These are phyloP conservation scores for Blastocystis sp. DNA, from an alignment of 352 stramenopile species.

Conservation along the genomic window DNA sequence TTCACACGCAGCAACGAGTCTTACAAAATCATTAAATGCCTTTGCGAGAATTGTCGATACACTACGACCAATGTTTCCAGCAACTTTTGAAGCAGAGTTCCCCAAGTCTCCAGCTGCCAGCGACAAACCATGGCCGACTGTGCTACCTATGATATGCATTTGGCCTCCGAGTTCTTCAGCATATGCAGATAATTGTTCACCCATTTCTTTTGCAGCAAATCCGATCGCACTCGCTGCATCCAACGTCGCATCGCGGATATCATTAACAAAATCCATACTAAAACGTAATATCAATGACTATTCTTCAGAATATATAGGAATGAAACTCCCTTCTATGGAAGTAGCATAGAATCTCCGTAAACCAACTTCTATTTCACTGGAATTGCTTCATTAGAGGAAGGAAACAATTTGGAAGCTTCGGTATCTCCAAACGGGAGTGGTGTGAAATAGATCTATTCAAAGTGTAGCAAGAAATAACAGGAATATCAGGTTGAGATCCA, in stretches of 20 bases:
- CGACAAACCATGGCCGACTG: conserved; percentile 34
- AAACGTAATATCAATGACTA: neutral
- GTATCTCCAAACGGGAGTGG: too few species aligned
- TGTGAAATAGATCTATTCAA: too few species aligned
- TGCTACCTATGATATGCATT: conserved; percentile 35
- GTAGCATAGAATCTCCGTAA: too few species aligned
- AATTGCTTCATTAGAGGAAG: too few species aligned
- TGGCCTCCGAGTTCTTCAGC: conserved; percentile 33
- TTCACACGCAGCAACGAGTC: conserved; percentile 52
- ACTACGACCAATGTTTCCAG: conserved; percentile 22
- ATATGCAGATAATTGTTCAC: conserved; percentile 17
- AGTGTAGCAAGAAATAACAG: too few species aligned
- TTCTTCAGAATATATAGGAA: neutral
- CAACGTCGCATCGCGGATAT: conserved; percentile 47
- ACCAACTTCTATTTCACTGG: too few species aligned
- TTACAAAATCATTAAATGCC: conserved; percentile 57
- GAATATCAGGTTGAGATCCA: too few species aligned
- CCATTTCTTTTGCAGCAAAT: conserved; percentile 42
- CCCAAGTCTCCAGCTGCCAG: conserved; percentile 43
- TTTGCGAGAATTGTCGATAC: conserved; percentile 48
- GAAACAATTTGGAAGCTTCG: too few species aligned
- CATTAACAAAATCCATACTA: conserved; percentile 54
- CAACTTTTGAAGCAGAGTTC: conserved; percentile 7
- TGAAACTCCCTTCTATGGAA: neutral
- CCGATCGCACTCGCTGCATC: conserved; percentile 50